A percentile compares a stretch with the other conserved stretches of the same genome.
Conservation (phyloP, 306 rosid genomes). For the Senna tora region DNA sequence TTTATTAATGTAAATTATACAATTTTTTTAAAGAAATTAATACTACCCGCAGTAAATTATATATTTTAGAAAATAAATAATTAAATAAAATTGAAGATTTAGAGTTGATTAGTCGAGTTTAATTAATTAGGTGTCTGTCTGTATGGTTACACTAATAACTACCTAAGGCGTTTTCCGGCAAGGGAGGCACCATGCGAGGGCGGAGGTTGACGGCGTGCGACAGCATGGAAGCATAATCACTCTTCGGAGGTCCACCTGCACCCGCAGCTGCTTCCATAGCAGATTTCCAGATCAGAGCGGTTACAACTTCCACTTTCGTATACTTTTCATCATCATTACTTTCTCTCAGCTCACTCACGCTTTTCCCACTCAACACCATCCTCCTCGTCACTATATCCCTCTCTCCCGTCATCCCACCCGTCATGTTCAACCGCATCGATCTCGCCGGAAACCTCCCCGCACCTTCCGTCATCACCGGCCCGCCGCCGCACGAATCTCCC, state of each 20-base stretch:
- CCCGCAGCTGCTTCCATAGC: neutral
- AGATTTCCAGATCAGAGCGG: conserved; percentile 31
- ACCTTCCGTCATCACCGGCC: neutral
- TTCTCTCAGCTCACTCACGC: neutral
- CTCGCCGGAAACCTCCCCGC: neutral
- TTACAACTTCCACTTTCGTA: conserved; percentile 14
- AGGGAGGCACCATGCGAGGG: neutral
- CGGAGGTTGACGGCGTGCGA: conserved; percentile 31
- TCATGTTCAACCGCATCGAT: neutral
- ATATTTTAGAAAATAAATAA: too few relatives aligned
- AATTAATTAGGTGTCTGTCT: too few relatives aligned
- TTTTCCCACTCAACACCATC: neutral
- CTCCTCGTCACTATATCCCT: neutral
- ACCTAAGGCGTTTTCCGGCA: conserved; percentile 19
- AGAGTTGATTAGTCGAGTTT: too few relatives aligned
- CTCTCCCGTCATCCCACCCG: conserved; percentile 9
- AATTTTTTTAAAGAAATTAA: too few relatives aligned
- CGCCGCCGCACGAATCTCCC: too few relatives aligned
- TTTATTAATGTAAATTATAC: too few relatives aligned
- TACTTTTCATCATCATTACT: neutral
- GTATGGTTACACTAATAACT: too few relatives aligned
- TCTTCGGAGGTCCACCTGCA: too few relatives aligned
- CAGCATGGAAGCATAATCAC: neutral
- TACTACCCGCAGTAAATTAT: too few relatives aligned
- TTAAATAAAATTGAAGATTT: too few relatives aligned